Conservation (phyloP, 2,329 filamentous ascomycete species). For the Fusarium continuum region DNA sequence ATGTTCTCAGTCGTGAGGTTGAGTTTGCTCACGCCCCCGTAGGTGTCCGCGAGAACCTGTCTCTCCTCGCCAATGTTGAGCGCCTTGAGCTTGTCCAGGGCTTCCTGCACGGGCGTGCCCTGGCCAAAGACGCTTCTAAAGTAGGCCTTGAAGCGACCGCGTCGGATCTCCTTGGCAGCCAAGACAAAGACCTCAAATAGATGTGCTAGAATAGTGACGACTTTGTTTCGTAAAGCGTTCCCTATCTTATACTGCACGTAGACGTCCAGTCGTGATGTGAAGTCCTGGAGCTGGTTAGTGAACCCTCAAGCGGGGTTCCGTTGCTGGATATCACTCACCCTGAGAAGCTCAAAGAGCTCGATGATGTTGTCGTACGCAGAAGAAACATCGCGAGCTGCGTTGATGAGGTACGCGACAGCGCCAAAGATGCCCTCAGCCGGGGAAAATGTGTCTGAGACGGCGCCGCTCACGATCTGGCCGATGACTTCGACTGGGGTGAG, state of each 20-base stretch:
- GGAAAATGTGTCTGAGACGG: slow-evolving; percentile 51
- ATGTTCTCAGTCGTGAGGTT: slow-evolving; percentile 50
- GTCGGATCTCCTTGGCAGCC: slow-evolving; percentile 53
- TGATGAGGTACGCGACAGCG: slow-evolving; percentile 55
- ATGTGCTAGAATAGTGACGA: slow-evolving; percentile 54
- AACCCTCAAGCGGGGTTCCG: slow-evolving; percentile 28
- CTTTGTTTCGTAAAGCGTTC: slow-evolving; percentile 49
- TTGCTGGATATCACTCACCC: slow-evolving; percentile 39
- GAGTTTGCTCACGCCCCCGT: slow-evolving; percentile 50
- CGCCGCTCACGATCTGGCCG: slow-evolving; percentile 51
- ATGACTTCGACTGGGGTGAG: slow-evolving; percentile 53
- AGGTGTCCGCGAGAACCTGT: slow-evolving; percentile 56
- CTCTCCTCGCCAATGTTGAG: slow-evolving; percentile 54
- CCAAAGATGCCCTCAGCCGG: slow-evolving; percentile 54
- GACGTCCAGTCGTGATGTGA: slow-evolving; percentile 53
- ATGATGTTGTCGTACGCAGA: slow-evolving; percentile 56
- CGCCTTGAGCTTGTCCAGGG: slow-evolving; percentile 52
- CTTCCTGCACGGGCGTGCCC: slow-evolving; percentile 52
- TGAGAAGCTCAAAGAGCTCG: slow-evolving; percentile 54
- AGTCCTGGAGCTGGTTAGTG: slow-evolving; percentile 46
- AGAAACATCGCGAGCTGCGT: slow-evolving; percentile 56
- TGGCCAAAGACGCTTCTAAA: slow-evolving; percentile 53
- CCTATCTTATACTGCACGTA: slow-evolving; percentile 54
- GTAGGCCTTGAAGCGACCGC: slow-evolving; percentile 54
- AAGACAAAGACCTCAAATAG: slow-evolving; percentile 57